These are phyloP conservation scores for Aureobasidium leucospermi DNA, from an alignment of 2,329 filamentous ascomycete genomes.

Conservation along the genomic window DNA sequence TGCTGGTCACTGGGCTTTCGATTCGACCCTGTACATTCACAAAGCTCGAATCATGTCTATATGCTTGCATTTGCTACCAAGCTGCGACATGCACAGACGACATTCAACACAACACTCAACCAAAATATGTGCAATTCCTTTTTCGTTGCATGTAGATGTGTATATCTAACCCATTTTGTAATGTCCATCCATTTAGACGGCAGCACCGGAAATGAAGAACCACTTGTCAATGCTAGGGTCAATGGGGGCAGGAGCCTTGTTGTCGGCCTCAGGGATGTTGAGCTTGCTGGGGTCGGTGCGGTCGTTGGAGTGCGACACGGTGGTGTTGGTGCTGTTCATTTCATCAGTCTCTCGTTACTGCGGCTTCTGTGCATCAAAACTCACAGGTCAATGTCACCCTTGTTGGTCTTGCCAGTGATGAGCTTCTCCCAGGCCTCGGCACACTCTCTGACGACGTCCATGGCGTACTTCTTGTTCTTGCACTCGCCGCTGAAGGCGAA, in stretches of 20 bases:
- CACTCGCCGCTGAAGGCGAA: slow-evolving; percentile 99
- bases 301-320: slow-evolving; percentile 64
- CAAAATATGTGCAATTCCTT: slow-evolving; percentile 8
- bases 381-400: slow-evolving; percentile 75
- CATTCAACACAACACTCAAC: background rate
- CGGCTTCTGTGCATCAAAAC: slow-evolving; percentile 30
- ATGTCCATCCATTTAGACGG: slow-evolving; percentile 28
- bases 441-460: slow-evolving; percentile 92
- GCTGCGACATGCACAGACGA: background rate
- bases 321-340: slow-evolving; percentile 65
- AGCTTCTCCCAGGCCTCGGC: slow-evolving; percentile 95
- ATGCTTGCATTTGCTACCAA: background rate
- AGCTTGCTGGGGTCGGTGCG: slow-evolving; percentile 64
- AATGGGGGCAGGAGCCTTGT: slow-evolving; percentile 77
- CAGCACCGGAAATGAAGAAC: slow-evolving; percentile 99
- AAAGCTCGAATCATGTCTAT: background rate
- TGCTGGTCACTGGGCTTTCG: background rate
- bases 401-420: slow-evolving; percentile 77
- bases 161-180: slow-evolving; percentile 1
- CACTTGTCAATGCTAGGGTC: slow-evolving; percentile 98
- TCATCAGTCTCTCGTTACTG: slow-evolving; percentile 19
- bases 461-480: slow-evolving; percentile 99
- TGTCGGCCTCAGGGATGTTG: slow-evolving; percentile 71
- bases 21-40: background rate
- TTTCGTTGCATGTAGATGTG: slow-evolving; percentile 10